Evolutionary conservation across 2,329 filamentous ascomycete genomes (phyloP), one percentile per base, ranked within the genome.

Genomic region (Ascomycota sp.): DNA sequence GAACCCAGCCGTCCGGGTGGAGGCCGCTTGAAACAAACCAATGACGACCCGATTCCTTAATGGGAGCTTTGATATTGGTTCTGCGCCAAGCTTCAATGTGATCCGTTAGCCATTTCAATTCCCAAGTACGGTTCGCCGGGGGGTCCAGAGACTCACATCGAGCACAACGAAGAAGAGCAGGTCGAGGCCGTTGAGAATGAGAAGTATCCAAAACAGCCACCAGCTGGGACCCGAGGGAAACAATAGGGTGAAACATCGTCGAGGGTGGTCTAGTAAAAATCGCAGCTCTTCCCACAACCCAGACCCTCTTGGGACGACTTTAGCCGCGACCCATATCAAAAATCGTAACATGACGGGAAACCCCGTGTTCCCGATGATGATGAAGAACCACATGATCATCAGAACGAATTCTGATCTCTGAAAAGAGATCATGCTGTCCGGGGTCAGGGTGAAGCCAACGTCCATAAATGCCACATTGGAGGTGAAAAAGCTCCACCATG

Each of bases 261-360:
- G 76, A 1, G 89, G 89, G 41, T 98, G 89, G 43, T 95, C 86
- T 1, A 98, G 66, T 13, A 98, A 57, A 43, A 98, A 98, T 23
- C 70, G 69, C 8, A 95, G 57, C 48, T 94, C 86, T 49, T 98
- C 86, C 71, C 80, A 93, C 1, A 91, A 49, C 2, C 75, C 74
- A 19, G 72, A 79, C 6, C 52, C 65, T 19, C 53, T 55, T 4
- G 78, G 73, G 1, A 74, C 65, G 28, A 78, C 38, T 32, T 75
- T 69, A 9, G 80, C 81, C 22, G 67, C 46, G 1, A 75, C 42
- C 86, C 89, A 98, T 35, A 98, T 95, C 36, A 89, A 69, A 43
- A 94, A 79, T 7, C 89, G 77, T 17, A 95, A 66, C 76, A 94
- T 85, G 44, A 89, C 80, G 0, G 86, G 89, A 41, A 95, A 95